Evolutionary conservation across 2,329 filamentous ascomycete species (phyloP), one percentile per base, ranked within the genome.

Genomic region (Colletotrichum simmondsii): DNA sequence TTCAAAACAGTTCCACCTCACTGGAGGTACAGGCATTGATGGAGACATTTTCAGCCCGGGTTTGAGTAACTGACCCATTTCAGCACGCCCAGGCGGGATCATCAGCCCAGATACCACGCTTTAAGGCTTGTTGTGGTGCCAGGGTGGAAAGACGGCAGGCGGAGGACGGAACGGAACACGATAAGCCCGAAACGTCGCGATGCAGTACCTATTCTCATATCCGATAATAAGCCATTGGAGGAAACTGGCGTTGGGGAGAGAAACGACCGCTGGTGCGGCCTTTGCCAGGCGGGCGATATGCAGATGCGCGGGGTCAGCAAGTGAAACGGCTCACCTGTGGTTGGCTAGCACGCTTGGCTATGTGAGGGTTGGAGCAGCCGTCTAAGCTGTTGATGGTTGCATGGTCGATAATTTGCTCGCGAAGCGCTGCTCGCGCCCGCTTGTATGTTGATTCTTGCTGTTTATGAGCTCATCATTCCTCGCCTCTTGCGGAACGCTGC

Each of bases 341-440:
- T 67, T 72, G 71, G 68, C 32, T 59, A 24, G 52, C 19, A 49
- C 54, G 16, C 14, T 42, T 42, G 37, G 37, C 37, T 42, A 42
- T 16, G 37, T 49, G 42, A 22, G 37, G 37, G 56, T 28, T 62
- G 69, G 65, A 52, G 42, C 32, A 30, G 30, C 63, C 37, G 58
- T 53, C 49, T 12, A 42, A 42, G 37, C 37, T 49, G 42, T 65
- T 58, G 42, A 54, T 65, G 61, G 60, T 59, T 42, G 61, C 67
- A 69, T 65, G 35, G 22, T 53, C 49, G 22, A 28, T 56, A 49
- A 62, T 61, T 46, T 61, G 30, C 52, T 46, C 62, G 37, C 57
- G 68, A 62, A 58, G 54, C 71, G 71, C 71, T 71, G 71, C 53
- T 68, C 62, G 68, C 68, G 71, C 68, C 71, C 57, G 52, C 59